Conservation (phyloP, 1,284 basidiomycete species). For the Naganishia sp. region DNA sequence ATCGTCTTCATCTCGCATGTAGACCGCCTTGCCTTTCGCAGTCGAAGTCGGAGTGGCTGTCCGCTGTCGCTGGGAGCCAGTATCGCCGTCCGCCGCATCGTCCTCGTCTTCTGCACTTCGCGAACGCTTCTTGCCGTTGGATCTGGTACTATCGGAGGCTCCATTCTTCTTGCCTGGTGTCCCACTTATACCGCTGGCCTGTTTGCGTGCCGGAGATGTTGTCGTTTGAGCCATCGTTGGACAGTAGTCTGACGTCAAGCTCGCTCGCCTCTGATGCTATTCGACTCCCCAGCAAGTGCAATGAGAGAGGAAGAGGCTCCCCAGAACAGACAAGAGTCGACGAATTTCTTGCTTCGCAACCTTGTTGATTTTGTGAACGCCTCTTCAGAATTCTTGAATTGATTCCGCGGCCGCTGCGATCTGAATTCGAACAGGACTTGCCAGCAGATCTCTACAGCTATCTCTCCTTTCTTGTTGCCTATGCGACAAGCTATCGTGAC, state of each 20-base stretch:
- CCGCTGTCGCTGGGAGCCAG: constrained; percentile 3
- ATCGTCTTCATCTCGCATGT: constrained; percentile 19
- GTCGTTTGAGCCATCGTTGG: constrained; percentile 8
- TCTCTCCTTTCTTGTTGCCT: too few relatives aligned
- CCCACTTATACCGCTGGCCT: constrained; percentile 1
- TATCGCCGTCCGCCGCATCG: neutral
- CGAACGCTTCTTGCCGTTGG: constrained; percentile 20
- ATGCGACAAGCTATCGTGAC: too few relatives aligned
- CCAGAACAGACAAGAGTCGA: neutral
- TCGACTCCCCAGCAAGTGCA: too few relatives aligned
- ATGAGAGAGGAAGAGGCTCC: too few relatives aligned
- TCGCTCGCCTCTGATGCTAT: too few relatives aligned
- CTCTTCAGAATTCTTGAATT: constrained; percentile 4
- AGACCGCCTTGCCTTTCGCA: constrained; percentile 4
- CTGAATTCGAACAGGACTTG: neutral
- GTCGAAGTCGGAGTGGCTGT: neutral
- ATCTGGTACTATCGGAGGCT: neutral
- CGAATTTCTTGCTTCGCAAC: constrained; percentile 20
- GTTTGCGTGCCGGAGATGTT: neutral
- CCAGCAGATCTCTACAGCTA: too few relatives aligned
- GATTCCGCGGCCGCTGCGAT: neutral
- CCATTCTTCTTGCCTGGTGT: constrained; percentile 11
- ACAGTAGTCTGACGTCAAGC: neutral
- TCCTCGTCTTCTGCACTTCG: neutral
- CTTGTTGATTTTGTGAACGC: constrained; percentile 26